Evolutionary conservation across 2,329 filamentous ascomycete genomes (phyloP).

Genomic region (Stagonosporopsis tanaceti): DNA sequence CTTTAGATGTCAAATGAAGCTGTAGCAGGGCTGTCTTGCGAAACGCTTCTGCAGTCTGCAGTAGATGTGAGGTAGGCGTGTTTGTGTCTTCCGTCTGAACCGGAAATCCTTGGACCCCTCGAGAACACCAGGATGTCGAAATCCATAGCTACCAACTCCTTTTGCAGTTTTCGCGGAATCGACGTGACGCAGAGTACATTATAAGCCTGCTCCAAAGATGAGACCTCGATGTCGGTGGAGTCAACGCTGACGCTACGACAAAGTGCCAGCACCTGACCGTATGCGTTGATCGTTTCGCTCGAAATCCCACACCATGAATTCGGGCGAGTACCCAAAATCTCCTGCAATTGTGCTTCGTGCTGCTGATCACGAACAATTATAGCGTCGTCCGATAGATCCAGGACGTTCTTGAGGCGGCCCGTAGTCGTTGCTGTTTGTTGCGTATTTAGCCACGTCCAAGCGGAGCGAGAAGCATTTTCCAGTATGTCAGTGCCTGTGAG

Average conservation of each 20-base stretch:
- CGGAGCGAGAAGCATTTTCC: background rate
- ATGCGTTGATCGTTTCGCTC: background rate
- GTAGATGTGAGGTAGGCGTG: background rate
- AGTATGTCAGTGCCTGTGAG: background rate
- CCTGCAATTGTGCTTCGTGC: background rate
- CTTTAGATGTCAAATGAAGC: background rate
- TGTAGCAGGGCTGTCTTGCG: background rate
- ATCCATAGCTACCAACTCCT: background rate
- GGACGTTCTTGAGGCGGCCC: background rate
- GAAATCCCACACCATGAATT: background rate
- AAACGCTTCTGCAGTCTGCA: background rate
- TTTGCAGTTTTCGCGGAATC: background rate
- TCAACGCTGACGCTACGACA: background rate
- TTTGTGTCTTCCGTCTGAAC: background rate
- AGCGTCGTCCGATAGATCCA: background rate
- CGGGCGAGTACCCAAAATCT: background rate
- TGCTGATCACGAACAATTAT: background rate
- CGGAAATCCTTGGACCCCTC: background rate
- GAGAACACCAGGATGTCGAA: background rate
- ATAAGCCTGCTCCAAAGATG: background rate
- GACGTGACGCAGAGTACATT: background rate
- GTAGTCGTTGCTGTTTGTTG: background rate
- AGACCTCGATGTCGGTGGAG: background rate
- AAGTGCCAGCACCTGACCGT: background rate
- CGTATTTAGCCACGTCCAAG: background rate